phyloP scores from a whole-genome alignment of 768 basidiomycete genomes.

The Pleurotus tuber-regium region DNA sequence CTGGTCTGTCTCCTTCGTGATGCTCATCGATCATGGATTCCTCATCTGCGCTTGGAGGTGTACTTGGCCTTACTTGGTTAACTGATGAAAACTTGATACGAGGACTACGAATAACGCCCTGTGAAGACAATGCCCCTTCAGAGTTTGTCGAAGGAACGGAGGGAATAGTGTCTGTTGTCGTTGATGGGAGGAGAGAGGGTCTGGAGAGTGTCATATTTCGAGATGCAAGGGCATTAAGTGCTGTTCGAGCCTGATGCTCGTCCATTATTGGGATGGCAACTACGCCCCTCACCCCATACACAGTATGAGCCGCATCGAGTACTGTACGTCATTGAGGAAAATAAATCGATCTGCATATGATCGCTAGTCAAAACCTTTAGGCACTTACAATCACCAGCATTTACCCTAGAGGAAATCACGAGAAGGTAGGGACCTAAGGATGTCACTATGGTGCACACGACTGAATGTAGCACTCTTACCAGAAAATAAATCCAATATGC shows the following conservation, averaged over 20 bases:
- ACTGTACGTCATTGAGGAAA: slow-evolving; percentile 40
- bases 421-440: slow-evolving; percentile 69
- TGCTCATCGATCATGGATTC: slow-evolving; percentile 8
- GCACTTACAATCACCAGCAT: slow-evolving; percentile 65
- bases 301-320: slow-evolving; percentile 54
- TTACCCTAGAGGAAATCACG: slow-evolving; percentile 61
- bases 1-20: slow-evolving; percentile 12
- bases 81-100: slow-evolving; percentile 12
- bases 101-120: slow-evolving; percentile 7
- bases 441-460: slow-evolving; percentile 4
- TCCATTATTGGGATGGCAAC: slow-evolving; percentile 64
- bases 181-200: slow-evolving; percentile 41
- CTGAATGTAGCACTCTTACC: slow-evolving; percentile 36
- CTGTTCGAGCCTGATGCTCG: slow-evolving; percentile 58
- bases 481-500: slow-evolving; percentile 68
- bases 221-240: slow-evolving; percentile 50
- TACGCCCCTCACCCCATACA: slow-evolving; percentile 70
- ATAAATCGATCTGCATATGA: neutral
- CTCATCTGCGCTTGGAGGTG: slow-evolving; percentile 1
- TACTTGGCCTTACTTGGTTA: neutral
- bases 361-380: neutral
- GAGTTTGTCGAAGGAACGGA: neutral
- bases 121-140: neutral
- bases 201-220: slow-evolving; percentile 43
- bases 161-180: slow-evolving; percentile 18